A percentile compares a stretch with the other conserved stretches of the same genome.
These are phyloP conservation scores for Lipomyces sp. DNA, from an alignment of 805 yeast species.

Conservation along the genomic window DNA sequence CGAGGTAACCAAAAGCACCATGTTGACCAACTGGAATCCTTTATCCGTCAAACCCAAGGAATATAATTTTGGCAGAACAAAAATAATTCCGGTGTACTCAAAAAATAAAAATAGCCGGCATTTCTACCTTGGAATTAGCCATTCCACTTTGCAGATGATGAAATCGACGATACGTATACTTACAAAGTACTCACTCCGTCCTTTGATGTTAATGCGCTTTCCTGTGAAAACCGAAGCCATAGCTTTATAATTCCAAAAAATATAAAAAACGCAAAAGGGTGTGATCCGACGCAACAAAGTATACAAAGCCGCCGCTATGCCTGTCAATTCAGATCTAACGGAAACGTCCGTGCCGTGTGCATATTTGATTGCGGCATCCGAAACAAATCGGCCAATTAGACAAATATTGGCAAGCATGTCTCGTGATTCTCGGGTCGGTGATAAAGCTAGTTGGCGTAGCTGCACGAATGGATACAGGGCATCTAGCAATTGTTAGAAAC, in stretches of 20 bases:
- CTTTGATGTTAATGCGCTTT: conserved; percentile 6
- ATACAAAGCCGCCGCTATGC: not conserved
- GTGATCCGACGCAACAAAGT: not conserved
- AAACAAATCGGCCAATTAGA: not conserved
- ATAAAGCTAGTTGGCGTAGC: no score
- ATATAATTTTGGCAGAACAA: conserved; percentile 5
- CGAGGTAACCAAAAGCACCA: conserved; percentile 1
- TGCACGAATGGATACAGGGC: no score
- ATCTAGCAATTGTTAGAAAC: no score
- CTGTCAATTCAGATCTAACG: no score
- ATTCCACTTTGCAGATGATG: no score
- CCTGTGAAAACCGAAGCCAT: conserved; percentile 4
- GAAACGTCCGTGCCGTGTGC: no score
- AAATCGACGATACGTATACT: not conserved
- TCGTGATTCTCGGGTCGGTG: no score
- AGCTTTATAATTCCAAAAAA: conserved; percentile 19
- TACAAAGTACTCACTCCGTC: conserved; percentile 13
- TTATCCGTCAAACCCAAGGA: conserved; percentile 1
- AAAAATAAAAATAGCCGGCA: conserved; percentile 3
- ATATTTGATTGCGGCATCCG: no score
- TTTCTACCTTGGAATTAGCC: no score
- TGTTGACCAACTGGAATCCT: not conserved
- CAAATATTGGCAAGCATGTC: no score
- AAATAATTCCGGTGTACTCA: conserved; percentile 1
- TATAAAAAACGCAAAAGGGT: conserved; percentile 6